These are phyloP conservation scores for Tilletia indica DNA, from an alignment of 1,284 basidiomycete species.

Conservation along the genomic window DNA sequence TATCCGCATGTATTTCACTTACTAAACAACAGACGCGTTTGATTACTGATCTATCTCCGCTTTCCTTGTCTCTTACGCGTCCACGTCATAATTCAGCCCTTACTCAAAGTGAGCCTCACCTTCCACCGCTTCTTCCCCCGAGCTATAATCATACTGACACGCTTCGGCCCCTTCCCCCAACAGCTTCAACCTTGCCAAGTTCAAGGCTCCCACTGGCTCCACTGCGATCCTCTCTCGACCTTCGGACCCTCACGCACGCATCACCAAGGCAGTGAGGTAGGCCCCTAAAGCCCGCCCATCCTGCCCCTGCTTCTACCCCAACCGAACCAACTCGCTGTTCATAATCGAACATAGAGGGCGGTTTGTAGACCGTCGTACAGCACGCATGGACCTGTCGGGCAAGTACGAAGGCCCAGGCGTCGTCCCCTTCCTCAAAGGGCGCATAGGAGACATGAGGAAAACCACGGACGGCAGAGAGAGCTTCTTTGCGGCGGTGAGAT, in stretches of 20 bases:
- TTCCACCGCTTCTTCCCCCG: neutral
- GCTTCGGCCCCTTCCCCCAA: neutral
- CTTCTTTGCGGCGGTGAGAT: too few species aligned
- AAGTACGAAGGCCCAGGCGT: too few species aligned
- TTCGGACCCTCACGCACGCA: conserved; percentile 39
- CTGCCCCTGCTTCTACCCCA: too few species aligned
- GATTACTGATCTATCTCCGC: too few species aligned
- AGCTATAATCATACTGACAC: neutral
- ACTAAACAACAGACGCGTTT: neutral
- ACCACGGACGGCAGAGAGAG: too few species aligned
- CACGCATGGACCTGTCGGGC: too few species aligned
- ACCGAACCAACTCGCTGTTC: too few species aligned
- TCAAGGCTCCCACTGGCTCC: conserved; percentile 33
- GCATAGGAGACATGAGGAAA: too few species aligned
- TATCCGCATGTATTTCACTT: conserved; percentile 57
- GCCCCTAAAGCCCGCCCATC: neutral
- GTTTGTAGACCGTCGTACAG: too few species aligned
- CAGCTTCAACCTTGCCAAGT: conserved; percentile 37
- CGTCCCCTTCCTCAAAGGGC: too few species aligned
- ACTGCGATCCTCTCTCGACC: conserved; percentile 37
- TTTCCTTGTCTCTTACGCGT: neutral
- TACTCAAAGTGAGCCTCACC: conserved; percentile 15
- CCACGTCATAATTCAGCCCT: neutral
- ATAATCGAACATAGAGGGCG: too few species aligned
- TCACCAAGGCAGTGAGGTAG: conserved; percentile 20